Evolutionary conservation across 768 basidiomycete genomes (phyloP).

Genomic region (Serendipita sp.): DNA sequence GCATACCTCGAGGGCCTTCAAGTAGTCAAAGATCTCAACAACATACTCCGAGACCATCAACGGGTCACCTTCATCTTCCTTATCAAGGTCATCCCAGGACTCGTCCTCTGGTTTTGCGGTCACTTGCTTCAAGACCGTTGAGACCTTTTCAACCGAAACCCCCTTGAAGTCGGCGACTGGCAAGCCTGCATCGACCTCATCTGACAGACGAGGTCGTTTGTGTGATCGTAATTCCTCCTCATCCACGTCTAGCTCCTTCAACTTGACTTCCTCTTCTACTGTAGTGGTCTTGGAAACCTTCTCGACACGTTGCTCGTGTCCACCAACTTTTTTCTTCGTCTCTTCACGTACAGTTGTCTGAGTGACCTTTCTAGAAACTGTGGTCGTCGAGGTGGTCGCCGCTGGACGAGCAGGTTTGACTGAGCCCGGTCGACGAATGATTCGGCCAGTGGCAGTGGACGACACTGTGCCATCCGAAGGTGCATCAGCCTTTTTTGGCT

Average conservation of each 20-base stretch:
- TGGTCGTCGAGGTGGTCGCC: neutral
- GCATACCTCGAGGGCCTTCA: slow-evolving; percentile 68
- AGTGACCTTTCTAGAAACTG: slow-evolving; percentile 1
- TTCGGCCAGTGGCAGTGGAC: slow-evolving; percentile 13
- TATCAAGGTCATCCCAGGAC: slow-evolving; percentile 82
- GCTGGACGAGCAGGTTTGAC: slow-evolving; percentile 1
- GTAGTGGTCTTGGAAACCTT: neutral
- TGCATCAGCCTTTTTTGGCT: slow-evolving; percentile 18
- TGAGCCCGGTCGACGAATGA: slow-evolving; percentile 4
- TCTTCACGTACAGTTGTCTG: neutral
- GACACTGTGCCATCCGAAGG: slow-evolving; percentile 29
- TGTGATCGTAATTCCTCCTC: slow-evolving; percentile 39
- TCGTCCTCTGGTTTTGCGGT: slow-evolving; percentile 35
- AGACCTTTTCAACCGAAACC: slow-evolving; percentile 20
- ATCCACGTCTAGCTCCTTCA: slow-evolving; percentile 32
- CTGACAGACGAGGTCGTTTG: slow-evolving; percentile 66
- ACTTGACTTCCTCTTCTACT: slow-evolving; percentile 15
- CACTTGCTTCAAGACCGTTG: slow-evolving; percentile 16
- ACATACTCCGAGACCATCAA: slow-evolving; percentile 97
- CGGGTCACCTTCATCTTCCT: slow-evolving; percentile 83
- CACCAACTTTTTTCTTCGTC: neutral
- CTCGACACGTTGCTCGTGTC: neutral
- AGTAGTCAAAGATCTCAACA: slow-evolving; percentile 80
- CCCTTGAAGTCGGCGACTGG: slow-evolving; percentile 14
- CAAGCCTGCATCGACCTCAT: slow-evolving; percentile 29